Conservation (phyloP, 2,329 filamentous ascomycete species). For the Colletotrichum coccodes region DNA sequence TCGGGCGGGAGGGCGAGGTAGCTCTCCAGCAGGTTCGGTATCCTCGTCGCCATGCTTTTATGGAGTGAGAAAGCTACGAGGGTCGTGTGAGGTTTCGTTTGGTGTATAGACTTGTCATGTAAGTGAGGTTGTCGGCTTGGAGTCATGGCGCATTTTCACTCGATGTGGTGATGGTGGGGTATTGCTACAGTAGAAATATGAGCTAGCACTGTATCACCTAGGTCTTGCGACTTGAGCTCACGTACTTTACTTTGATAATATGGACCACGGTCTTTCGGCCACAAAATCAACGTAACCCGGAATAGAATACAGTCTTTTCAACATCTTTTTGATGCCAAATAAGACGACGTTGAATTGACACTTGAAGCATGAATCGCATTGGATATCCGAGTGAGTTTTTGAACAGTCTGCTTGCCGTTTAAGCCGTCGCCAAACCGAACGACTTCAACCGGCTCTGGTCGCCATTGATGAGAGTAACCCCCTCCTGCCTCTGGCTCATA, state of each 20-base stretch:
- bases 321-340: too few species aligned
- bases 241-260: too few species aligned
- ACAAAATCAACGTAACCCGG: too few species aligned
- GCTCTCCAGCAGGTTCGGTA: conserved; percentile 72
- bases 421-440: background rate
- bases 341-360: too few species aligned
- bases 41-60: conserved; percentile 57
- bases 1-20: conserved; percentile 69
- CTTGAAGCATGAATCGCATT: too few species aligned
- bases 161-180: background rate
- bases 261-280: too few species aligned
- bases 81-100: background rate
- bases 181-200: background rate
- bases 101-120: background rate
- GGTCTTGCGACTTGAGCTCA: too few species aligned
- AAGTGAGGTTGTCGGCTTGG: background rate
- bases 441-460: background rate
- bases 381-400: too few species aligned
- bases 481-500: background rate
- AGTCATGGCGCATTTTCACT: background rate
- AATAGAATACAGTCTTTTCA: too few species aligned
- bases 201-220: background rate
- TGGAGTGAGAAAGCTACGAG: background rate
- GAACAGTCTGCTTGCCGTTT: too few species aligned
- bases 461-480: background rate